Base-by-base conservation (phyloP, 768 basidiomycete species). In the Amanita inopinata region DNA sequence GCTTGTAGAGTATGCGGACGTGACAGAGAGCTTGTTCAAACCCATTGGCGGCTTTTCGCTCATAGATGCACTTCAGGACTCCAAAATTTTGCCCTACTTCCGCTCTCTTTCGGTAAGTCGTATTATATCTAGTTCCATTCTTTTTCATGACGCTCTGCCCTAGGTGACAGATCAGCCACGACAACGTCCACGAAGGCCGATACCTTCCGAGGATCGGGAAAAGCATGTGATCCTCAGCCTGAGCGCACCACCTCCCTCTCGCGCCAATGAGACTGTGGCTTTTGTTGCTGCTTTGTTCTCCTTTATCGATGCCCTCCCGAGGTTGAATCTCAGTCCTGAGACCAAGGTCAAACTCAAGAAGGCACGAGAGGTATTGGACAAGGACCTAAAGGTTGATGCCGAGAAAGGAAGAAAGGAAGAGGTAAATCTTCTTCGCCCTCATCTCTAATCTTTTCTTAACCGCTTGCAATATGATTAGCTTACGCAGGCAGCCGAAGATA, bases 151-250 rank as follows among this genome's bases (percentile, higher is more conserved):
- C 12, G 41, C 30, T 45, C 33, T n/a, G 7, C 24, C 36, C 22
- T 49, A 80, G 77, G 73, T 91, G 41, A 89, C 91, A 18, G 92
- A 96, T 65, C 86, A 90, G 54, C 87, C 91, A 5, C 68, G 79
- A 40, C 68, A 70, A 17, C 78, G 84, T 42, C 92, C 92, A 1
- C 46, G 53, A 1, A 57, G 63, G 2, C 72, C 77, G 0, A 46
- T 80, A 32, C 53, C 72, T 3, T 58, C 74, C 28, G 60, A 67
- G 36, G 60, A 75, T 32, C 72, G 73, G 47, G 69, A 77, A 52
- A 86, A 89, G 54, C 87, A 83, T 51, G 69, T 94, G 53, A 71
- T 87, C 39, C 70, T 96, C 39, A 74, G 72, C 31, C 63, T 93
- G 37, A 56, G 57, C 23, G 62, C 74, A 14, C 84, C 86, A 4